Evolutionary conservation across 148 eudicot genomes (phyloP).

Genomic region (Chenopodium berlandieri): DNA sequence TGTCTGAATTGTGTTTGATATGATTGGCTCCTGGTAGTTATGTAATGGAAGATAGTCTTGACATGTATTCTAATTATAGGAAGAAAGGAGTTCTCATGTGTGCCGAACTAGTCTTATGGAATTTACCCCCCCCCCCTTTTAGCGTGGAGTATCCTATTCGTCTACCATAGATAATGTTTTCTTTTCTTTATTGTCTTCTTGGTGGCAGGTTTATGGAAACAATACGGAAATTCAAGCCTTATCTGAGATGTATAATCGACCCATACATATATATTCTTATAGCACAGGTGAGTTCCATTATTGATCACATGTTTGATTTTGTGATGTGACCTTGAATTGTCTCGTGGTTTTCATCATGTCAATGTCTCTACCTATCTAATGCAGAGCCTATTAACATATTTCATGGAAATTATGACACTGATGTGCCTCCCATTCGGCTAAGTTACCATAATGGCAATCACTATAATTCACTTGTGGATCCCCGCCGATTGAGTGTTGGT

Average conservation of each 20-base stretch:
- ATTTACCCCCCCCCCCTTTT: neutral
- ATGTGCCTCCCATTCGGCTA: slow-evolving; percentile 82
- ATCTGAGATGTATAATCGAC: slow-evolving; percentile 96
- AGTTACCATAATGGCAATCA: slow-evolving; percentile 96
- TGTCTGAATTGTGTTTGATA: neutral
- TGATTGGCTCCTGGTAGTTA: neutral
- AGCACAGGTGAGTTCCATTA: slow-evolving; percentile 58
- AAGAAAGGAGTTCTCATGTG: neutral
- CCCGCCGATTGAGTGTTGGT: slow-evolving; percentile 79
- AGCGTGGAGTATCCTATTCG: neutral
- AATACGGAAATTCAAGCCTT: slow-evolving; percentile 92
- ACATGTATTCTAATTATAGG: neutral
- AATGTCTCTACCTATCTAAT: slow-evolving; percentile 1
- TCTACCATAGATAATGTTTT: neutral
- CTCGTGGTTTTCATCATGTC: neutral
- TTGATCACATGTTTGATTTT: neutral
- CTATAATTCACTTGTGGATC: slow-evolving; percentile 98
- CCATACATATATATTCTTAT: slow-evolving; percentile 97
- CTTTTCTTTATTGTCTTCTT: neutral
- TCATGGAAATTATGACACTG: slow-evolving; percentile 84
- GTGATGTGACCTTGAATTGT: slow-evolving; percentile 10
- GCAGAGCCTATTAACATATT: slow-evolving; percentile 95
- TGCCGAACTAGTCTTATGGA: neutral
- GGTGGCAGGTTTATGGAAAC: slow-evolving; percentile 87
- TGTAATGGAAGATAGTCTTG: neutral